phyloP scores from a whole-genome alignment of 2,329 filamentous ascomycete genomes.

The Hypoxylon sp. region DNA sequence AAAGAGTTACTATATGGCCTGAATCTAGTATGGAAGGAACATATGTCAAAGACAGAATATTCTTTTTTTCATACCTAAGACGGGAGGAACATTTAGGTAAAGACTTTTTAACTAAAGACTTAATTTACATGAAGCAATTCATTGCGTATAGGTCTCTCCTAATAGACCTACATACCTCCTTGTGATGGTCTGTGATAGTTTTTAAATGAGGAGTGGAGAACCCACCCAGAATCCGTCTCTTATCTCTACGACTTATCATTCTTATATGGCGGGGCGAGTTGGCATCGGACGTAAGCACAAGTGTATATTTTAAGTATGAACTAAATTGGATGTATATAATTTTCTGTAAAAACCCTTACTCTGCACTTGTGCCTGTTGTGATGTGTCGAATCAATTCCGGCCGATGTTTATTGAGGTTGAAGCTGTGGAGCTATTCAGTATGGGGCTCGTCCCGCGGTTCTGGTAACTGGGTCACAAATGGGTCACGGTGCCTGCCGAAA shows the following conservation, averaged over 20 bases:
- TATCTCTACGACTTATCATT: neutral
- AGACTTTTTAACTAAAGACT: neutral
- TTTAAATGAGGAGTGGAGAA: neutral
- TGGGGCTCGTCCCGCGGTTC: slow-evolving; percentile 28
- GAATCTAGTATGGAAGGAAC: neutral
- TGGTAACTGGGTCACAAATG: slow-evolving; percentile 27
- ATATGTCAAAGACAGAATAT: neutral
- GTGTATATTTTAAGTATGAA: neutral
- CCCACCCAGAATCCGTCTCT: neutral
- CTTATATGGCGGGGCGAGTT: neutral
- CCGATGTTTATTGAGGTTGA: slow-evolving; percentile 8
- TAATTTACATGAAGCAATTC: neutral
- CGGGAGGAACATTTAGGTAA: neutral
- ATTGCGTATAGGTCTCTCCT: neutral
- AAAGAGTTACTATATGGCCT: neutral
- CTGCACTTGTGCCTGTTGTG: neutral
- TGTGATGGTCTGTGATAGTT: neutral
- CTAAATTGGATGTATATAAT: neutral
- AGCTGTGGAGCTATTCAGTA: slow-evolving; percentile 5
- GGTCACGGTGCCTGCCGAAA: slow-evolving; percentile 27
- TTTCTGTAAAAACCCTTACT: slow-evolving; percentile 6
- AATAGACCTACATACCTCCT: neutral
- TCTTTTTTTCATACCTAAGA: neutral
- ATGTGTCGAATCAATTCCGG: slow-evolving; percentile 12
- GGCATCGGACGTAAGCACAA: neutral